Evolutionary conservation across 345 rosid genomes (phyloP).

Genomic region (Bruguiera gymnorhiza): DNA sequence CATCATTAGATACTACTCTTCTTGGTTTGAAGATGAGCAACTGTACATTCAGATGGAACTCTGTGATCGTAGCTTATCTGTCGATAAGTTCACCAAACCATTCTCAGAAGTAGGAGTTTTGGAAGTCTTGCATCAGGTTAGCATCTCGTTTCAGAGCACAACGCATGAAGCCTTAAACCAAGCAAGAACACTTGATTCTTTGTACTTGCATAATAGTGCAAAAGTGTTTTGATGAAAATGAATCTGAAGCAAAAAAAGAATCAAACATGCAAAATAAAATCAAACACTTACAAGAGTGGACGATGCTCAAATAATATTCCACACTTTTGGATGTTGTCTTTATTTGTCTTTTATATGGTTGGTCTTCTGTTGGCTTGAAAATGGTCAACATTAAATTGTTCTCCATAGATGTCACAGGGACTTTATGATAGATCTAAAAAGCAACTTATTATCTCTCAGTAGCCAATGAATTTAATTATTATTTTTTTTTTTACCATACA

Average conservation of each 20-base stretch:
- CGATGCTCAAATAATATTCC: no score
- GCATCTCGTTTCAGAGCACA: conserved; percentile 5
- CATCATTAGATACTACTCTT: conserved; percentile 72
- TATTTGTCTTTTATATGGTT: no score
- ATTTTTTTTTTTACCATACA: not conserved
- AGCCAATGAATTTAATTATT: not conserved
- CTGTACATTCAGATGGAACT: conserved; percentile 96
- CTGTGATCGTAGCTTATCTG: conserved; percentile 79
- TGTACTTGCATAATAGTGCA: not conserved
- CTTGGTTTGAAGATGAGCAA: conserved; percentile 96
- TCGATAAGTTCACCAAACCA: conserved; percentile 33
- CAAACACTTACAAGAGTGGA: no score
- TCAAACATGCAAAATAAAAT: no score
- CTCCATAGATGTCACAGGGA: no score
- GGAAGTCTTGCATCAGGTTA: conserved; percentile 71
- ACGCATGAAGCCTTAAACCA: not conserved
- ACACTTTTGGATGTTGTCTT: no score
- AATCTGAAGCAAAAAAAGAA: no score
- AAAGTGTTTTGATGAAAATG: not conserved
- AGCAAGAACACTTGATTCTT: not conserved
- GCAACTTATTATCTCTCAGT: no score
- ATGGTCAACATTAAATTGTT: no score
- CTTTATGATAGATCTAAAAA: no score
- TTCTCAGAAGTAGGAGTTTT: conserved; percentile 57
- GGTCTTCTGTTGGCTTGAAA: no score